phyloP scores from a whole-genome alignment of 2,329 filamentous ascomycete genomes.

The Neonectria sp. region DNA sequence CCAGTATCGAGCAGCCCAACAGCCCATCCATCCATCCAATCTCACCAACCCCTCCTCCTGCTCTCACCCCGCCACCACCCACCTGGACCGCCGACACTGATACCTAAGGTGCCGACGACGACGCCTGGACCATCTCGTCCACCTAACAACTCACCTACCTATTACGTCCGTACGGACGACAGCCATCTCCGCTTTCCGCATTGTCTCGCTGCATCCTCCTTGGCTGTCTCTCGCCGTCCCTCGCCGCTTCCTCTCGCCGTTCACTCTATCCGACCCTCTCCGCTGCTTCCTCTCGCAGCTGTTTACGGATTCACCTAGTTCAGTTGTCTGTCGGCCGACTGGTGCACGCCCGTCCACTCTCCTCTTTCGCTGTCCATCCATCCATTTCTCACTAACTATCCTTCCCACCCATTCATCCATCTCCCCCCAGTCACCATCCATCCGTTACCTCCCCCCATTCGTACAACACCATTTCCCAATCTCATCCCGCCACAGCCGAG shows the following conservation, averaged over 20 bases:
- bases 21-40: background rate
- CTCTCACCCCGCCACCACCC: background rate
- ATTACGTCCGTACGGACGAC: background rate
- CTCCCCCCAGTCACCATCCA: background rate
- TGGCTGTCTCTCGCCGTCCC: background rate
- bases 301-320: background rate
- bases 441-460: slow-evolving; percentile 2
- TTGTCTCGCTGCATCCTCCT: background rate
- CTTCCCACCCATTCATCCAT: background rate
- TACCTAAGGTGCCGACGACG: background rate
- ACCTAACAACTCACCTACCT: background rate
- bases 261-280: background rate
- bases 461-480: slow-evolving; percentile 9
- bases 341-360: too few relatives aligned
- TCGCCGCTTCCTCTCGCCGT: background rate
- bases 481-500: slow-evolving; percentile 8
- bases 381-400: too few relatives aligned
- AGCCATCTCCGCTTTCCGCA: background rate
- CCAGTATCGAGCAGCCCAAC: too few relatives aligned
- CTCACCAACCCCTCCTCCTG: background rate
- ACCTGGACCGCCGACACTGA: too few relatives aligned
- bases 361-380: too few relatives aligned
- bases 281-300: background rate
- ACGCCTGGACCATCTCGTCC: background rate
- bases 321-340: background rate